A percentile compares a stretch with the other conserved stretches of the same genome.
These are phyloP conservation scores for Papiliotrema flavescens DNA, from an alignment of 1,284 basidiomycete genomes.

Conservation along the genomic window DNA sequence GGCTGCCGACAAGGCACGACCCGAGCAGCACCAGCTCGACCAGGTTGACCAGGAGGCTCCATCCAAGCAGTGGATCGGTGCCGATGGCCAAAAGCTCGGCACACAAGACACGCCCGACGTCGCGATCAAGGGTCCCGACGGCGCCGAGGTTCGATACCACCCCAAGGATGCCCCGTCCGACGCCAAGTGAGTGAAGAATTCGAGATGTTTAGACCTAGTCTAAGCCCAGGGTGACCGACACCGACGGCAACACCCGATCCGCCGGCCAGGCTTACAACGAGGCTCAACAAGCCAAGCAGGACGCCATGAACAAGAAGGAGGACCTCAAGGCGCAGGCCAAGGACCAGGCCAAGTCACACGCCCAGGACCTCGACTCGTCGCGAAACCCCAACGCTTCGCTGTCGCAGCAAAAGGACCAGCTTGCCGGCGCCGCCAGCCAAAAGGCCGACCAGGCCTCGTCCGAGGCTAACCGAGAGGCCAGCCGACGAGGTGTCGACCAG, in stretches of 20 bases:
- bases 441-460: slow-evolving; percentile 53
- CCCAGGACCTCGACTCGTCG: slow-evolving; percentile 50
- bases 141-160: slow-evolving; percentile 50
- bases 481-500: slow-evolving; percentile 54
- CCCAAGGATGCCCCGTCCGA: slow-evolving; percentile 45
- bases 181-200: slow-evolving; percentile 27
- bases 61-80: slow-evolving; percentile 55
- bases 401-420: slow-evolving; percentile 41
- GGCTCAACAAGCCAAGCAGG: slow-evolving; percentile 47
- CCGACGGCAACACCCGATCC: slow-evolving; percentile 41
- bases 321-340: slow-evolving; percentile 52
- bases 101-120: slow-evolving; percentile 45
- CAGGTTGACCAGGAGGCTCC: slow-evolving; percentile 68
- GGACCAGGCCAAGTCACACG: slow-evolving; percentile 50
- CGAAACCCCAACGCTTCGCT: slow-evolving; percentile 49
- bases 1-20: slow-evolving; percentile 68
- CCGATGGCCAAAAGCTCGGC: slow-evolving; percentile 50
- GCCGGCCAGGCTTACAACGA: slow-evolving; percentile 42
- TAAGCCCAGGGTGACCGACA: slow-evolving; percentile 39
- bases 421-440: slow-evolving; percentile 37
- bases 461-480: slow-evolving; percentile 29
- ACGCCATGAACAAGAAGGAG: slow-evolving; percentile 52
- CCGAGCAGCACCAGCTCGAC: slow-evolving; percentile 61
- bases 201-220: slow-evolving; percentile 4
- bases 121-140: slow-evolving; percentile 41